phyloP scores from a whole-genome alignment of 164 flowering plant genomes.

The Nymphaea colorata region DNA sequence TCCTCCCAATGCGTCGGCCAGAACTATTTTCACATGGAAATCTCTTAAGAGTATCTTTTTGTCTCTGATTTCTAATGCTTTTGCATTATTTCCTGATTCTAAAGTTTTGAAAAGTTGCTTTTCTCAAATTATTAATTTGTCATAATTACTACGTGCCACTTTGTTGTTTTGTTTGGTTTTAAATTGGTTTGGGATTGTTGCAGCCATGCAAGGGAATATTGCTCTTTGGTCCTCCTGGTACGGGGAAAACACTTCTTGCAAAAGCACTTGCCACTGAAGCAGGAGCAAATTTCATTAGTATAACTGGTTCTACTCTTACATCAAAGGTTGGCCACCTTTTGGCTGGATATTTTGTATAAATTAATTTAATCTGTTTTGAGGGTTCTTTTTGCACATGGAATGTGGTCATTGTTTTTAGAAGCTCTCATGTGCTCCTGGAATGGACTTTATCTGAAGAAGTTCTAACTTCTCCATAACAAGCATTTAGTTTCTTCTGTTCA shows the following conservation, averaged over 20 bases:
- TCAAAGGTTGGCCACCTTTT: constrained; percentile 50
- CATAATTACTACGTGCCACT: neutral
- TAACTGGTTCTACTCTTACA: constrained; percentile 96
- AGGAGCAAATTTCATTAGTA: constrained; percentile 94
- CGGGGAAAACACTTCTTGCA: constrained; percentile 98
- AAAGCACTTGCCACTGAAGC: constrained; percentile 99
- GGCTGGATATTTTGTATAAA: neutral
- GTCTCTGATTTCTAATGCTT: neutral
- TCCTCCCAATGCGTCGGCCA: constrained; percentile 97
- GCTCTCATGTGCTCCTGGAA: neutral
- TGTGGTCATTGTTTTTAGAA: neutral
- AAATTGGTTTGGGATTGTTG: constrained; percentile 5
- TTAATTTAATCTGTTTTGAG: no score
- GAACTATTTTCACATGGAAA: constrained; percentile 93
- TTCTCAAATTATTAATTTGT: neutral
- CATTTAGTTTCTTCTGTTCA: constrained; percentile 78
- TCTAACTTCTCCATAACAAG: constrained; percentile 75
- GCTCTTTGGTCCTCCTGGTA: constrained; percentile 99
- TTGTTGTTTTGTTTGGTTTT: neutral
- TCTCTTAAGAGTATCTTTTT: constrained; percentile 59
- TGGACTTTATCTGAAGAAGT: constrained; percentile 13
- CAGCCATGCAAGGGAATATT: constrained; percentile 99
- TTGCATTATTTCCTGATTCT: no score
- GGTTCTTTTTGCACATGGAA: neutral
- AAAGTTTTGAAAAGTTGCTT: neutral